A percentile compares a stretch with the other conserved stretches of the same genome.
Conservation (phyloP, 257 asterid species). For the Solanum chmielewskii region DNA sequence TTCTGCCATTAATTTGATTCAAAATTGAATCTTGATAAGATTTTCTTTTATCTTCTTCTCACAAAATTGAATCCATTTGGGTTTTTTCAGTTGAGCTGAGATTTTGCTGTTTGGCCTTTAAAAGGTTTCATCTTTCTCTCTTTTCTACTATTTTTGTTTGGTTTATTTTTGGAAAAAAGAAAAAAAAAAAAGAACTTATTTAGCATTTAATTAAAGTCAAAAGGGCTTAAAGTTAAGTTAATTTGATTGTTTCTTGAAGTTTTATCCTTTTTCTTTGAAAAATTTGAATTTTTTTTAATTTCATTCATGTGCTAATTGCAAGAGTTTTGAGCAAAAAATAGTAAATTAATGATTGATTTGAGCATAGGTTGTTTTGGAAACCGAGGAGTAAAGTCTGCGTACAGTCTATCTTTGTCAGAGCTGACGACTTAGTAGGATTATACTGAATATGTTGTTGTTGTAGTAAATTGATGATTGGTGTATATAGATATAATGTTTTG, state of each 20-base stretch:
- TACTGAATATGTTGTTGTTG: background rate
- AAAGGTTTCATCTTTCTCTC: background rate
- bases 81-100: background rate
- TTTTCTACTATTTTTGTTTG: background rate
- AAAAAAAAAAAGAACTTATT: background rate
- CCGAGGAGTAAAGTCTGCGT: background rate
- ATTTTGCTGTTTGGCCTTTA: background rate
- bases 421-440: background rate
- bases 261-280: background rate
- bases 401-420: background rate
- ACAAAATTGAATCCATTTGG: slow-evolving; percentile 1
- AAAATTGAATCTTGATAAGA: slow-evolving; percentile 24
- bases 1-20: slow-evolving; percentile 13
- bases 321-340: background rate
- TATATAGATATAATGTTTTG: background rate
- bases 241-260: background rate
- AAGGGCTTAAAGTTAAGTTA: background rate
- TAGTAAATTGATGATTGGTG: background rate
- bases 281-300: background rate
- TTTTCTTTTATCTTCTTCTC: slow-evolving; percentile 26
- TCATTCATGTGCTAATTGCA: background rate
- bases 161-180: background rate
- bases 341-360: background rate
- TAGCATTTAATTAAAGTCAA: background rate
- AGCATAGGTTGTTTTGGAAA: background rate